Evolutionary conservation across 139 green algal genomes (phyloP), one percentile per base, ranked within the genome.

Genomic region (Micractinium conductrix): DNA sequence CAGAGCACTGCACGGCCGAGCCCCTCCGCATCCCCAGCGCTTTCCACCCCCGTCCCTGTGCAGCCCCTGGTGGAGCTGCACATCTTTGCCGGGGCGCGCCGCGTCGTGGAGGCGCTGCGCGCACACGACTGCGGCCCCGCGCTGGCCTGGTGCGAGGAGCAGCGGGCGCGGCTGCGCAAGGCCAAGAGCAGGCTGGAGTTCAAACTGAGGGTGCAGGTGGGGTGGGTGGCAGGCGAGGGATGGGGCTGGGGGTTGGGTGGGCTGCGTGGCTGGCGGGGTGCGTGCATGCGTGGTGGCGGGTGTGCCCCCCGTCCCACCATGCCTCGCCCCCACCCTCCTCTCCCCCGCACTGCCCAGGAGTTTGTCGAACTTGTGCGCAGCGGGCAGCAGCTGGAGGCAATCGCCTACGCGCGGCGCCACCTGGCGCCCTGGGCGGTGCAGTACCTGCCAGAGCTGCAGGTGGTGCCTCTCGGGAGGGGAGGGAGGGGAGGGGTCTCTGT

Each of bases 291-390:
- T n/a, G n/a, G n/a, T n/a, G n/a, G n/a, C n/a, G n/a, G n/a, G n/a
- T n/a, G n/a, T n/a, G n/a, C n/a, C n/a, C n/a, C n/a, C n/a, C n/a
- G n/a, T n/a, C n/a, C n/a, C n/a, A n/a, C n/a, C 53, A 16, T 62
- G 53, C 53, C 53, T 24, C 6, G 7, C 53, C 10, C 53, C 53
- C 10, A 30, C 10, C 19, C 53, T 16, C 53, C 53, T 30, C 53
- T 62, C 53, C 19, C 53, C 53, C 16, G 48, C 48, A 24, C 48
- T 62, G 2, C 90, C 76, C 88, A 98, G 93, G 96, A 98, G 88
- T 99, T 98, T 78, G 86, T 99, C 1, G 95, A 99, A 85, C 91
- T 97, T n/a, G 94, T 98, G 58, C 92, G 94, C 16, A n/a, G 70
- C 37, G 92, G 84, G 9, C 37, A 89, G 53, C 85, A 92, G 65